These are phyloP conservation scores for Irpex rosettiformis DNA, from an alignment of 1,284 basidiomycete genomes.

Conservation along the genomic window DNA sequence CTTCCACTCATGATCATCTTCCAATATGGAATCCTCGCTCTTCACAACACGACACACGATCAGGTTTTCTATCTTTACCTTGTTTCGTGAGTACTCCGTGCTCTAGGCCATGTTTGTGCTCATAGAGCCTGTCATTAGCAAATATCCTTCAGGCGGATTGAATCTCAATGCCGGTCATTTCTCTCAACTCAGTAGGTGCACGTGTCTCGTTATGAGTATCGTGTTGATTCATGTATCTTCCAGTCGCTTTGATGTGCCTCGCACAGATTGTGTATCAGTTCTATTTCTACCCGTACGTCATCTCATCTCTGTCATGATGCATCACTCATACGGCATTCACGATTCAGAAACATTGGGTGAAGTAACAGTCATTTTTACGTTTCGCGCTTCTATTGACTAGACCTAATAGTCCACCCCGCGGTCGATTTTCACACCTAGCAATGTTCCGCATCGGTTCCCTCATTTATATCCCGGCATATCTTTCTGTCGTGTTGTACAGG, in stretches of 20 bases:
- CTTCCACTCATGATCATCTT: conserved; percentile 70
- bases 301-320: neutral
- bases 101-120: neutral
- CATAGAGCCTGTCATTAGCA: conserved; percentile 35
- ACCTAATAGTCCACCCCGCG: conserved; percentile 53
- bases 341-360: conserved; percentile 50
- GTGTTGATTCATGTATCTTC: conserved; percentile 4
- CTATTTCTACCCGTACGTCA: conserved; percentile 77
- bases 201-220: neutral
- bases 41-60: conserved; percentile 83
- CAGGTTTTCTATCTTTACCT: conserved; percentile 82
- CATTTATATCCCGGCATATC: conserved; percentile 76
- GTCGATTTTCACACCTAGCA: conserved; percentile 77
- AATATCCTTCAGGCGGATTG: conserved; percentile 68
- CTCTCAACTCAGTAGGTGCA: conserved; percentile 71
- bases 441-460: conserved; percentile 82
- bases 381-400: neutral
- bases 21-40: conserved; percentile 75
- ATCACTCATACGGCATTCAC: conserved; percentile 16
- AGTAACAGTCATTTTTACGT: conserved; percentile 19
- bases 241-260: conserved; percentile 79
- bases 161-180: conserved; percentile 78
- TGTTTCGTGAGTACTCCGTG: conserved; percentile 59
- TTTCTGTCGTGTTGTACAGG: conserved; percentile 70
- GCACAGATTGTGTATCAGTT: conserved; percentile 82